Evolutionary conservation across 2,329 filamentous ascomycete species (phyloP).

Genomic region (Tolypocladium guangdongense): DNA sequence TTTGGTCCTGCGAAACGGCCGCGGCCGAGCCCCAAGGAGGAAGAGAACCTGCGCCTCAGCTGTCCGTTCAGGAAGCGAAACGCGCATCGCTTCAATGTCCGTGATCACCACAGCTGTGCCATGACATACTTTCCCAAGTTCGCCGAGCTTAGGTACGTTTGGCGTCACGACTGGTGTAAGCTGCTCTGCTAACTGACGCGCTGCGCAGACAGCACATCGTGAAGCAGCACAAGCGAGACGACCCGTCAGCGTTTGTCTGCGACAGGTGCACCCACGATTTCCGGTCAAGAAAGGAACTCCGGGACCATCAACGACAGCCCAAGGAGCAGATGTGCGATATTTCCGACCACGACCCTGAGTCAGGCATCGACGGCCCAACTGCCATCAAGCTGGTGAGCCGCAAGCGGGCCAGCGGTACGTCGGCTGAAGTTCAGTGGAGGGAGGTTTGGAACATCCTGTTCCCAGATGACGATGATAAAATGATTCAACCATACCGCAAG

Average conservation of each 20-base stretch:
- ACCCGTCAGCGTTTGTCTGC: conserved; percentile 28
- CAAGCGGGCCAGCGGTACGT: conserved; percentile 26
- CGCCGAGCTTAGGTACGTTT: conserved; percentile 24
- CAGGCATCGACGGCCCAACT: conserved; percentile 28
- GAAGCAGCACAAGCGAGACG: conserved; percentile 30
- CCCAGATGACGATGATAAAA: conserved; percentile 25
- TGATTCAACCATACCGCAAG: conserved; percentile 20
- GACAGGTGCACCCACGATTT: conserved; percentile 30
- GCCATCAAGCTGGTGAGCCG: conserved; percentile 28
- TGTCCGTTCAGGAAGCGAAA: conserved; percentile 35
- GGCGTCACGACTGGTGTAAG: not conserved
- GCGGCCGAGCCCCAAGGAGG: conserved; percentile 20
- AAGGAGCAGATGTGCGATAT: conserved; percentile 31
- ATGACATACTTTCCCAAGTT: conserved; percentile 32
- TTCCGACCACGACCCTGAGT: conserved; percentile 27
- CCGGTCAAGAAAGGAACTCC: conserved; percentile 23
- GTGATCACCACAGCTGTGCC: conserved; percentile 32
- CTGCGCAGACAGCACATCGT: conserved; percentile 27
- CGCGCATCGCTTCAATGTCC: conserved; percentile 32
- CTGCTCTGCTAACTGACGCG: conserved; percentile 4
- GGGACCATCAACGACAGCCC: conserved; percentile 27
- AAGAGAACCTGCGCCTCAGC: conserved; percentile 27
- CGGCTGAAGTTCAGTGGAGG: conserved; percentile 26
- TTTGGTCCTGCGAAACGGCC: conserved; percentile 17
- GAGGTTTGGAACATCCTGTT: conserved; percentile 32